A percentile compares a stretch with the other conserved stretches of the same genome.
Evolutionary conservation across 129 eudicot genomes (phyloP).

Genomic region (Rutidosis leptorrhynchoides): DNA sequence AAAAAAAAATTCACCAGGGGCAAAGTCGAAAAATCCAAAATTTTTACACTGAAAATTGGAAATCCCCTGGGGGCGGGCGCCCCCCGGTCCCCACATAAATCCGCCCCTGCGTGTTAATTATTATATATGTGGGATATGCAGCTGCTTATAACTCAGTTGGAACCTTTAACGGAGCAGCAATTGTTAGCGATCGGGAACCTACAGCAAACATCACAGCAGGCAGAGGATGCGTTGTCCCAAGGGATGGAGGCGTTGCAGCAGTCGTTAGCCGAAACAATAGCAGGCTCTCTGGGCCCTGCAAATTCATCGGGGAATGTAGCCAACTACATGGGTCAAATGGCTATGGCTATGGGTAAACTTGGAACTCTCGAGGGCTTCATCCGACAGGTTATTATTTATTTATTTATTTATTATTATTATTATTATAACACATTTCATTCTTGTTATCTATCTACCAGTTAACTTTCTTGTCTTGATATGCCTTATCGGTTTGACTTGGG

Average conservation of each 20-base stretch:
- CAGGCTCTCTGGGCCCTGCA: constrained; percentile 62
- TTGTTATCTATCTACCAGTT: neutral
- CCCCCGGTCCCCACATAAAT: too few relatives aligned
- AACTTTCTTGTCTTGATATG: neutral
- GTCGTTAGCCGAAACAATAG: constrained; percentile 64
- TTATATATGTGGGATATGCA: constrained; percentile 27
- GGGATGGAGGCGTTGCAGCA: constrained; percentile 80
- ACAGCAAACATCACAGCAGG: constrained; percentile 68
- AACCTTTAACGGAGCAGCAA: constrained; percentile 70
- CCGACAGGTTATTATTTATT: constrained; percentile 64
- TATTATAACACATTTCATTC: neutral
- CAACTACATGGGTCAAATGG: constrained; percentile 80
- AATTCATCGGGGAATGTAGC: constrained; percentile 71
- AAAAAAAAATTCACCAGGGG: too few relatives aligned
- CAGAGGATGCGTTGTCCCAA: constrained; percentile 69
- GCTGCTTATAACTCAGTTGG: constrained; percentile 60
- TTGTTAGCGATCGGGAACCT: constrained; percentile 49
- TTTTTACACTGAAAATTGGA: too few relatives aligned
- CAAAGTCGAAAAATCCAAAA: too few relatives aligned
- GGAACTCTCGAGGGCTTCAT: constrained; percentile 80
- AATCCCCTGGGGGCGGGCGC: too few relatives aligned
- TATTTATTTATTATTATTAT: too few relatives aligned
- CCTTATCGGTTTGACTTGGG: neutral
- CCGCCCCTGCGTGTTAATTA: too few relatives aligned
- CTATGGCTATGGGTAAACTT: constrained; percentile 79